phyloP scores from a whole-genome alignment of 2,329 filamentous ascomycete species.

The Coniochaeta prunicola region DNA sequence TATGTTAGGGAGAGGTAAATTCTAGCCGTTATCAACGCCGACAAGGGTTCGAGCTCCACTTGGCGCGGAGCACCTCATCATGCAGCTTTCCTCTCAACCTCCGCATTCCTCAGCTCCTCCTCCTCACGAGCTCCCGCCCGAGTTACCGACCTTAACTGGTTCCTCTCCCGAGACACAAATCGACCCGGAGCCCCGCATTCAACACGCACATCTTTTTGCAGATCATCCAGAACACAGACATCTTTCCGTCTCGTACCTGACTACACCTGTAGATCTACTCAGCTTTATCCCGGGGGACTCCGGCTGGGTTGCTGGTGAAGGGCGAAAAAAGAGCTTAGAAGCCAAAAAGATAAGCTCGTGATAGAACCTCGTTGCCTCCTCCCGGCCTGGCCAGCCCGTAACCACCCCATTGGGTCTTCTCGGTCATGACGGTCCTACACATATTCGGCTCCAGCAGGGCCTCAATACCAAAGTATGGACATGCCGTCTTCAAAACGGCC shows the following conservation, averaged over 20 bases:
- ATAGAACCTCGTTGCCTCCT: background rate
- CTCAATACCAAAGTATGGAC: background rate
- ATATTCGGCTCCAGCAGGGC: background rate
- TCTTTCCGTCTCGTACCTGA: background rate
- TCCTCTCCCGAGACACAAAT: background rate
- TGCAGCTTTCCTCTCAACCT: background rate
- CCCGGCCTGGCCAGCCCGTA: background rate
- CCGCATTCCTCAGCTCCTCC: too few species aligned
- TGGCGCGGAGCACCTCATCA: background rate
- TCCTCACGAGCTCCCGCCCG: background rate
- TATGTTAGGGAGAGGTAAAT: too few species aligned
- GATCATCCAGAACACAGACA: background rate
- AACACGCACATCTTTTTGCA: background rate
- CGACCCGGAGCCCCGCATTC: background rate
- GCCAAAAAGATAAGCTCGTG: background rate
- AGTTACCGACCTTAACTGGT: background rate
- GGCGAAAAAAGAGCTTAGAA: background rate
- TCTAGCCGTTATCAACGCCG: background rate
- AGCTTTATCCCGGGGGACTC: background rate
- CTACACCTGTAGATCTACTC: background rate
- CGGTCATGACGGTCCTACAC: background rate
- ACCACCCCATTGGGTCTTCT: background rate
- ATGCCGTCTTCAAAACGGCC: slow-evolving; percentile 3
- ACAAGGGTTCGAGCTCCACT: background rate
- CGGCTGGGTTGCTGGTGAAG: background rate